Conservation (phyloP, 2,329 filamentous ascomycete genomes). For the Ophiostoma pallidulum region DNA sequence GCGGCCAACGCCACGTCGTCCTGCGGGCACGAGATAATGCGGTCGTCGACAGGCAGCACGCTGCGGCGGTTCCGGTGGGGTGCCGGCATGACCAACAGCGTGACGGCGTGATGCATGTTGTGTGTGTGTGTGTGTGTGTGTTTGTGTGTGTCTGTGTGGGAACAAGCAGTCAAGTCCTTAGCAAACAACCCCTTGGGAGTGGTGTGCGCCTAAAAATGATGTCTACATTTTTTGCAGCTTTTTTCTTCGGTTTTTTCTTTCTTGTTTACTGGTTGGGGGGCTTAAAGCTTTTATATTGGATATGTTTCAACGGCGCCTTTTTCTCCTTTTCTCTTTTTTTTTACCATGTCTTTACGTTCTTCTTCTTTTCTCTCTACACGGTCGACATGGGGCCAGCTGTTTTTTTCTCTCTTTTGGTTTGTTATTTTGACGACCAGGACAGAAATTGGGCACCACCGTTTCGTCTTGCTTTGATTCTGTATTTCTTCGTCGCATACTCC, state of each 20-base stretch:
- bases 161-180: too few relatives aligned
- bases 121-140: too few relatives aligned
- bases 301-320: too few relatives aligned
- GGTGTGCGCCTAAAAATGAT: too few relatives aligned
- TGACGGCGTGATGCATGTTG: conserved; percentile 31
- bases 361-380: neutral
- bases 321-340: conserved; percentile 1
- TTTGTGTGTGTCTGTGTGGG: too few relatives aligned
- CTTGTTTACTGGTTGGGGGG: too few relatives aligned
- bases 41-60: conserved; percentile 38
- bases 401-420: neutral
- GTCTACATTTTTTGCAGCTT: neutral
- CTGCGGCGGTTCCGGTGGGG: conserved; percentile 47
- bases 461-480: too few relatives aligned
- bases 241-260: neutral
- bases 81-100: conserved; percentile 37
- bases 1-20: conserved; percentile 35
- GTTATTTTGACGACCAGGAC: conserved; percentile 3
- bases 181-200: too few relatives aligned
- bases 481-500: too few relatives aligned
- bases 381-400: too few relatives aligned
- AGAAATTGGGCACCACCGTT: neutral
- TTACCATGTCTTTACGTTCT: neutral
- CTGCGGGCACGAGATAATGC: conserved; percentile 45
- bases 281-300: too few relatives aligned